Percentiles rank a stretch among this genome's conserved stretches.
Evolutionary conservation across 2,329 filamentous ascomycete species (phyloP).

Genomic region (Nothomitra cinnamomea): DNA sequence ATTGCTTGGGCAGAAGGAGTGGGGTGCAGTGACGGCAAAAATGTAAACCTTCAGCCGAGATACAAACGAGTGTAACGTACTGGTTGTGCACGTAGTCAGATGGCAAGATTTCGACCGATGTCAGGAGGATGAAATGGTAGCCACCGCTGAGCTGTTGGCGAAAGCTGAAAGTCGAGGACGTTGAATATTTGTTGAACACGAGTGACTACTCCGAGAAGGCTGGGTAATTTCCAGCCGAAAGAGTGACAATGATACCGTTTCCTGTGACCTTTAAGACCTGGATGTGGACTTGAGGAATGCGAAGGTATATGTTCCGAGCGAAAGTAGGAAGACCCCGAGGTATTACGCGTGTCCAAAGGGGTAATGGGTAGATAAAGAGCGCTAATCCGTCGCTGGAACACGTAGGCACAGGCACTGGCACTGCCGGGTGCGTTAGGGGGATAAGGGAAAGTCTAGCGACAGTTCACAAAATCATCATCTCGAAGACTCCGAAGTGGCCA

Average conservation of each 20-base stretch:
- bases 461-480: neutral
- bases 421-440: neutral
- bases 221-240: neutral
- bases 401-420: neutral
- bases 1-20: no score
- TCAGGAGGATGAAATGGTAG: neutral
- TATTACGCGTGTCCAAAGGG: neutral
- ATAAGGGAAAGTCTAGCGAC: neutral
- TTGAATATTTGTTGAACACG: no score
- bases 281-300: no score
- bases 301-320: no score
- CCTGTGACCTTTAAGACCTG: no score
- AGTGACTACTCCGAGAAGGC: no score
- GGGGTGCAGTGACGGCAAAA: neutral
- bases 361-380: neutral
- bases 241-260: neutral
- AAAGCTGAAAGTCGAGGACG: neutral
- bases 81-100: neutral
- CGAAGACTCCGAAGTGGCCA: neutral
- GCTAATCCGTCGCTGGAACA: neutral
- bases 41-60: no score
- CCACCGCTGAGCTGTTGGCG: neutral
- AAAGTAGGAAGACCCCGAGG: no score
- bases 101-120: neutral
- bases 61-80: neutral